These are phyloP conservation scores for Pseudognaphalium luteoalbum DNA, from an alignment of 129 eudicot genomes.

Conservation along the genomic window DNA sequence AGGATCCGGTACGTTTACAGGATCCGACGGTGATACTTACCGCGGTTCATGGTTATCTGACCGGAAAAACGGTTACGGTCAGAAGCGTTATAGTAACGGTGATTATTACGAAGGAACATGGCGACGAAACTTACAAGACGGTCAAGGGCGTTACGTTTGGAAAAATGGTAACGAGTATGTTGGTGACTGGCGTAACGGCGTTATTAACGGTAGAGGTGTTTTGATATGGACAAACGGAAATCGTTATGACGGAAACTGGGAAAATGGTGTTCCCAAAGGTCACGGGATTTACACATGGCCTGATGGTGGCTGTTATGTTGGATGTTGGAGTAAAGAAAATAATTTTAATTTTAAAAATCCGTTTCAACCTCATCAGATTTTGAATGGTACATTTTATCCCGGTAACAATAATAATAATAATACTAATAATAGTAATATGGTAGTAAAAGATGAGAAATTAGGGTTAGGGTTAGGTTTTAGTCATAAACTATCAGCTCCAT, in stretches of 20 bases:
- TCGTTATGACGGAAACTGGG: constrained; percentile 84
- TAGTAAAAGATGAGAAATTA: constrained; percentile 13
- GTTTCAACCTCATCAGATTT: constrained; percentile 34
- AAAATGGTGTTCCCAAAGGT: constrained; percentile 67
- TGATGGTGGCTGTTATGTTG: constrained; percentile 74
- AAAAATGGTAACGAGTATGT: constrained; percentile 82
- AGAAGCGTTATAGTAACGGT: constrained; percentile 72
- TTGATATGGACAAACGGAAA: constrained; percentile 74
- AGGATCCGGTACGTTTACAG: constrained; percentile 83
- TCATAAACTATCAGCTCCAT: constrained; percentile 43
- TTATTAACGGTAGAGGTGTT: constrained; percentile 78
- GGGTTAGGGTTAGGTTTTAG: constrained; percentile 31
- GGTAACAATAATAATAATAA: constrained; percentile 28
- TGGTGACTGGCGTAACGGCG: constrained; percentile 89
- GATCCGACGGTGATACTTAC: constrained; percentile 83
- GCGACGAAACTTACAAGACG: constrained; percentile 75
- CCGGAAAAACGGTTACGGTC: constrained; percentile 81
- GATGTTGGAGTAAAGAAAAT: constrained; percentile 55
- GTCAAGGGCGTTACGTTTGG: constrained; percentile 87
- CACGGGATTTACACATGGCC: constrained; percentile 81
- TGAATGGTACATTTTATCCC: constrained; percentile 72
- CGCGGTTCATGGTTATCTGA: constrained; percentile 72
- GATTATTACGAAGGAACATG: constrained; percentile 80
- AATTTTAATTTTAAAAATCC: constrained; percentile 26
- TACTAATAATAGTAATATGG: neutral